phyloP scores from a whole-genome alignment of 345 rosid genomes.

The Eucalyptus curtisii region DNA sequence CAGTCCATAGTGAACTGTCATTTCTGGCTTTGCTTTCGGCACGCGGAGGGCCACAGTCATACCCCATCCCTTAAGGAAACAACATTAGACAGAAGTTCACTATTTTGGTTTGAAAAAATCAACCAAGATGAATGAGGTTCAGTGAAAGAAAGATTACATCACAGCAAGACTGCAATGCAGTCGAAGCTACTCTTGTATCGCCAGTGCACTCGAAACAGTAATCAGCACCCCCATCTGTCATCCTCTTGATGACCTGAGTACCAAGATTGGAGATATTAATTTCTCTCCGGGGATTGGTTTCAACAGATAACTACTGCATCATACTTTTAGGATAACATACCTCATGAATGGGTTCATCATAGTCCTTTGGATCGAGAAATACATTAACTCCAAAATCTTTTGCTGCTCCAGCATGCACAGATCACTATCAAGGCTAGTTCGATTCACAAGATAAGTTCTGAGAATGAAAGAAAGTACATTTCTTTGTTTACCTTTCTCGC shows the following conservation, averaged over 20 bases:
- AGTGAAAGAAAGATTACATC: conserved; percentile 31
- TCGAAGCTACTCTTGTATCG: conserved; percentile 52
- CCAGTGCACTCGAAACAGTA: conserved; percentile 86
- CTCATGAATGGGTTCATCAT: conserved; percentile 69
- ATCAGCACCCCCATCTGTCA: conserved; percentile 85
- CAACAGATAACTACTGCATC: background rate
- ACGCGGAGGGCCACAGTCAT: conserved; percentile 80
- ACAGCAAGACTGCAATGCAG: conserved; percentile 81
- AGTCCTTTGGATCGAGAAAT: conserved; percentile 53
- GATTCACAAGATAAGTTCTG: background rate
- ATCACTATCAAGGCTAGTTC: background rate
- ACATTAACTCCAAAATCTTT: conserved; percentile 73
- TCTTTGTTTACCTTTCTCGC: conserved; percentile 41
- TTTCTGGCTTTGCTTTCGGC: conserved; percentile 66
- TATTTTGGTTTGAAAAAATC: background rate
- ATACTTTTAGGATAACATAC: conserved; percentile 9
- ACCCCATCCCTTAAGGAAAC: conserved; percentile 71
- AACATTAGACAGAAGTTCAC: background rate
- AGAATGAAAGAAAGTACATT: background rate
- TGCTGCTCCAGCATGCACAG: conserved; percentile 23
- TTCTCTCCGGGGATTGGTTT: background rate
- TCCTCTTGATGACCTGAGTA: conserved; percentile 55
- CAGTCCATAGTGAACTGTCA: conserved; percentile 61
- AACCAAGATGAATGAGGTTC: background rate
- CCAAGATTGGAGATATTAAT: background rate